Evolutionary conservation across 2,329 filamentous ascomycete species (phyloP), one percentile per base, ranked within the genome.

Genomic region (Beauveria brongniartii): DNA sequence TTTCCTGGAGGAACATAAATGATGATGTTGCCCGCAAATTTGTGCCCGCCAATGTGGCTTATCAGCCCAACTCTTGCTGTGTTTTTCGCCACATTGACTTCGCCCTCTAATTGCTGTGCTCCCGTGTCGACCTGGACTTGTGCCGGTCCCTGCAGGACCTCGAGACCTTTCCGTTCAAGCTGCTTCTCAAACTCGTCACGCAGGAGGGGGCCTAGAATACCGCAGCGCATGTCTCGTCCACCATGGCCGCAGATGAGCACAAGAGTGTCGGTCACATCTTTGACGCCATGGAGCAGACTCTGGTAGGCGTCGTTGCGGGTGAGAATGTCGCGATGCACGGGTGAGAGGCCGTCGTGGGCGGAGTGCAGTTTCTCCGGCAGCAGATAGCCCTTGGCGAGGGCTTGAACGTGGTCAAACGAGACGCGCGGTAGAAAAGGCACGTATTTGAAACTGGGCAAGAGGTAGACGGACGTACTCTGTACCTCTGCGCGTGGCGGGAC

Each of bases 231-330:
- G 70, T 99, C 94, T 12, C 94, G 81, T 2, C 86, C 86, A 16
- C 88, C 89, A 68, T 99, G 94, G 0, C 92, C 91, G 70, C 94
- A 99, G 48, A 97, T 88, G 22, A 97, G 76, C 34, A 99, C 83
- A n/a, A 90, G 68, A 5, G 92, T 79, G 64, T 92, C 87, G 18
- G 82, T 69, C 9, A 89, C 82, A 62, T 85, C 82, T 12, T 81
- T 75, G 5, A 90, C 86, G 1, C 80, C 79, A 1, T 75, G 73
- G 2, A 91, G 76, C 41, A 75, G 76, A 60, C 63, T 76, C 69
- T 69, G 83, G 68, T 75, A 85, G 59, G 71, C 84, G 64, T 71
- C 80, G 73, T 79, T 85, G 66, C 76, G 77, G 50, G 70, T 74
- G 55, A 79, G 71, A 1, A 78, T 73, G 68, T 85, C 83, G 50